phyloP scores from a whole-genome alignment of 2,329 filamentous ascomycete species.

The Colletotrichum zoysiae region DNA sequence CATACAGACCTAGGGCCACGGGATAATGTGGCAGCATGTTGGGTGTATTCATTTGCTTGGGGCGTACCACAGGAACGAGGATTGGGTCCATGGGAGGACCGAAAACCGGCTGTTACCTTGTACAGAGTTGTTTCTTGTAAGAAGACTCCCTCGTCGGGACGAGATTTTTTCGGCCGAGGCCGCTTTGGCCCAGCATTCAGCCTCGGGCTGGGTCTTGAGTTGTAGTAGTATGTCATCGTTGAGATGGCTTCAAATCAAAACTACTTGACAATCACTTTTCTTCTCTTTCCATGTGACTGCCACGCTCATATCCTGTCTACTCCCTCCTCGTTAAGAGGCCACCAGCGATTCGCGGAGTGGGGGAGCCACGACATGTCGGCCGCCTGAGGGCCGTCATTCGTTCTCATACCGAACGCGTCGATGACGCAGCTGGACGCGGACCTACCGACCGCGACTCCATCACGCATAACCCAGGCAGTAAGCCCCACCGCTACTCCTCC shows the following conservation, averaged over 20 bases:
- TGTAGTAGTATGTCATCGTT: slow-evolving; percentile 4
- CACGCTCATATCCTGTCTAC: background rate
- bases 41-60: slow-evolving; percentile 31
- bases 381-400: background rate
- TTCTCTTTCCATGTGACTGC: background rate
- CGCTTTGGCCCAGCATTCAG: slow-evolving; percentile 22
- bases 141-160: background rate
- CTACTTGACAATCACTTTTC: slow-evolving; percentile 11
- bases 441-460: slow-evolving; percentile 5
- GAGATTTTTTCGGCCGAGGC: slow-evolving; percentile 6
- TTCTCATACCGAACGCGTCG: slow-evolving; percentile 8
- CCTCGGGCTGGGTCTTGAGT: slow-evolving; percentile 16
- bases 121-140: slow-evolving; percentile 34
- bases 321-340: background rate
- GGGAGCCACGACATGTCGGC: slow-evolving; percentile 17
- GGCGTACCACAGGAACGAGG: slow-evolving; percentile 30
- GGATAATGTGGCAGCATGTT: slow-evolving; percentile 32
- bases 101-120: slow-evolving; percentile 24
- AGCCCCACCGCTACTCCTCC: background rate
- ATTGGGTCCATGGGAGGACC: slow-evolving; percentile 16
- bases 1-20: slow-evolving; percentile 35
- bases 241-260: slow-evolving; percentile 33
- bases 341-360: background rate
- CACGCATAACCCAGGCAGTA: background rate
- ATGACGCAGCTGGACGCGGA: slow-evolving; percentile 10